Conservation (phyloP, 306 rosid species). For the Chamaecrista fasciculata region DNA sequence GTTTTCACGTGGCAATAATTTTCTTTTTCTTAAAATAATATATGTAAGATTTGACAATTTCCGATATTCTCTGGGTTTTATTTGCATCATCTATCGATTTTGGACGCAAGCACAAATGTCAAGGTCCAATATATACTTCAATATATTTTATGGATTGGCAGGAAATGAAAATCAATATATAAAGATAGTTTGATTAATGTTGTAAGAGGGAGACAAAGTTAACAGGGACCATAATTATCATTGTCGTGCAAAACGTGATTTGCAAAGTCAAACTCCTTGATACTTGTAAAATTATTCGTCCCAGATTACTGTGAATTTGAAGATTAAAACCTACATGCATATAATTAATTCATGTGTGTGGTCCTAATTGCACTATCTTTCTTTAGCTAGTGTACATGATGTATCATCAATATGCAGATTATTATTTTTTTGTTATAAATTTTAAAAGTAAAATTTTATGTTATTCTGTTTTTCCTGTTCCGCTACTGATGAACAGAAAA, state of each 20-base stretch:
- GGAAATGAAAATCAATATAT: not conserved
- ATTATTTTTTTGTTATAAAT: no score
- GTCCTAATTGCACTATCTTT: slow-evolving; percentile 2
- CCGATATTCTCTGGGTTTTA: slow-evolving; percentile 26
- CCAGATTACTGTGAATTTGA: not conserved
- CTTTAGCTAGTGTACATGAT: not conserved
- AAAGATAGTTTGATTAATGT: not conserved
- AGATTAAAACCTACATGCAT: not conserved
- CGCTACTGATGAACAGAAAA: not conserved
- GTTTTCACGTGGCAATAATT: slow-evolving; percentile 27
- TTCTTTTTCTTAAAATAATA: not conserved
- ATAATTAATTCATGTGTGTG: slow-evolving; percentile 1
- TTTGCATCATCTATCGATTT: slow-evolving; percentile 2
- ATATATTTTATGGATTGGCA: not conserved
- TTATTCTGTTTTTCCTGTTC: not conserved
- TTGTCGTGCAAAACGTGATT: slow-evolving; percentile 13
- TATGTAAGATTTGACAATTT: not conserved
- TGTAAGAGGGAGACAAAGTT: slow-evolving; percentile 4
- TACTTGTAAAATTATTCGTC: slow-evolving; percentile 18
- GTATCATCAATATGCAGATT: not conserved
- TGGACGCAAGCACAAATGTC: slow-evolving; percentile 23
- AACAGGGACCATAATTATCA: slow-evolving; percentile 37
- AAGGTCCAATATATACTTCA: not conserved
- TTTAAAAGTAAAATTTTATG: not conserved
- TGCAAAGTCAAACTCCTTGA: slow-evolving; percentile 38